Percentiles rank a stretch among this genome's conserved stretches.
Conservation (phyloP, 2,329 filamentous ascomycete genomes). For the Penicillium sp. region DNA sequence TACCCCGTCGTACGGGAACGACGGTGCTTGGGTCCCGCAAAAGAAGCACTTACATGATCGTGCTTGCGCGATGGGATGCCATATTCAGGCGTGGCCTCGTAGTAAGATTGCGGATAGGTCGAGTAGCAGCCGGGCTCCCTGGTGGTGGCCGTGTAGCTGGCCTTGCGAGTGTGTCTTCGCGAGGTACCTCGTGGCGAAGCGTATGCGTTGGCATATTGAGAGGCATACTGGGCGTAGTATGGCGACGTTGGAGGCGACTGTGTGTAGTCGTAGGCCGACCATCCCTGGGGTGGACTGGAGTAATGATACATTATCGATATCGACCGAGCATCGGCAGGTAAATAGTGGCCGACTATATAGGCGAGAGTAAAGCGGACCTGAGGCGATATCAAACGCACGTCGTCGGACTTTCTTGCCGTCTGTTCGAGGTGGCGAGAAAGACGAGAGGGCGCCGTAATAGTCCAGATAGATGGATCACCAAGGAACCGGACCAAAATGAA, state of each 20-base stretch:
- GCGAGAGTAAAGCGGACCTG: background rate
- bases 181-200: conserved; percentile 46
- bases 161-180: conserved; percentile 58
- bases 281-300: conserved; percentile 50
- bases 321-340: conserved; percentile 31
- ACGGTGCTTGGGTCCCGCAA: conserved; percentile 43
- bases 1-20: conserved; percentile 52
- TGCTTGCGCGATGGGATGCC: conserved; percentile 56
- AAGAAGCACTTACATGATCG: conserved; percentile 69
- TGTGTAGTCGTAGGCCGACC: conserved; percentile 51
- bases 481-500: conserved; percentile 21
- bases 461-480: conserved; percentile 5
- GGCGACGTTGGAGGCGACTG: conserved; percentile 54
- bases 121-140: conserved; percentile 47
- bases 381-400: background rate
- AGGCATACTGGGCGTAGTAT: conserved; percentile 55
- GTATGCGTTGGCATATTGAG: conserved; percentile 53
- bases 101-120: conserved; percentile 49
- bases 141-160: conserved; percentile 55
- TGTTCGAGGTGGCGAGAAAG: conserved; percentile 1
- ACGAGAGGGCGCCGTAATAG: background rate
- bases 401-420: background rate
- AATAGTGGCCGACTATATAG: background rate
- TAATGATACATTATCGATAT: conserved; percentile 49
- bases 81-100: conserved; percentile 52